Percentiles rank a stretch among this genome's conserved stretches.
Evolutionary conservation across 139 green algal species (phyloP).

Genomic region (Haematococcus lacustris): DNA sequence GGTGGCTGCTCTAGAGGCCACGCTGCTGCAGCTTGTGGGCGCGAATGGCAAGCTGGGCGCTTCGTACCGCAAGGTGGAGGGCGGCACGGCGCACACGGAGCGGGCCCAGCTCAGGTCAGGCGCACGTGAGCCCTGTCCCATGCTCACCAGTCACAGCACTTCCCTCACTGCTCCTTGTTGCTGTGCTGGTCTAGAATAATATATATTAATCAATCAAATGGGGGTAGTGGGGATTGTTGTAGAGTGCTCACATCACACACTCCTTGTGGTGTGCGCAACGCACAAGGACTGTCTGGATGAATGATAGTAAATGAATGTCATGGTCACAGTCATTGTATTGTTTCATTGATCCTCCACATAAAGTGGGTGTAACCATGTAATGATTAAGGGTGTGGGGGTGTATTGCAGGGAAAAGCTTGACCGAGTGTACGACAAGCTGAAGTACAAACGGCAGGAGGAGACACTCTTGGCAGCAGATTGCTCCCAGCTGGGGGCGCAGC

Average conservation of each 20-base stretch:
- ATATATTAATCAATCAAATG: no score
- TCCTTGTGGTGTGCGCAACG: no score
- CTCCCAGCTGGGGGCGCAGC: constrained; percentile 18
- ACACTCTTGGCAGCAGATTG: constrained; percentile 24
- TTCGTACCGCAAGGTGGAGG: constrained; percentile 40
- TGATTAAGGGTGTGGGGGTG: no score
- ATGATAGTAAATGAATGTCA: not conserved
- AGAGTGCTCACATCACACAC: no score
- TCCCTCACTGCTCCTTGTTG: not conserved
- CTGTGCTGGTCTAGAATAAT: no score
- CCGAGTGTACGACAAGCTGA: constrained; percentile 60
- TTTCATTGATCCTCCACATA: not conserved
- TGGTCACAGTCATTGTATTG: not conserved
- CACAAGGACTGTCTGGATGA: no score
- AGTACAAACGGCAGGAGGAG: constrained; percentile 38
- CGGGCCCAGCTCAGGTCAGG: constrained; percentile 2
- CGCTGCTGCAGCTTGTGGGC: constrained; percentile 50
- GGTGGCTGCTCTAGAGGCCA: constrained; percentile 59
- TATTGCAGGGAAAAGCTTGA: constrained; percentile 37
- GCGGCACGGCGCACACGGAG: constrained; percentile 24
- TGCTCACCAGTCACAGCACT: not conserved
- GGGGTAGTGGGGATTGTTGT: no score
- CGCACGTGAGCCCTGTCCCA: not conserved
- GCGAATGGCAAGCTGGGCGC: constrained; percentile 48
- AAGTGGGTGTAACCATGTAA: not conserved